Conservation (phyloP, 768 basidiomycete species). For the Saitozyma sp. region DNA sequence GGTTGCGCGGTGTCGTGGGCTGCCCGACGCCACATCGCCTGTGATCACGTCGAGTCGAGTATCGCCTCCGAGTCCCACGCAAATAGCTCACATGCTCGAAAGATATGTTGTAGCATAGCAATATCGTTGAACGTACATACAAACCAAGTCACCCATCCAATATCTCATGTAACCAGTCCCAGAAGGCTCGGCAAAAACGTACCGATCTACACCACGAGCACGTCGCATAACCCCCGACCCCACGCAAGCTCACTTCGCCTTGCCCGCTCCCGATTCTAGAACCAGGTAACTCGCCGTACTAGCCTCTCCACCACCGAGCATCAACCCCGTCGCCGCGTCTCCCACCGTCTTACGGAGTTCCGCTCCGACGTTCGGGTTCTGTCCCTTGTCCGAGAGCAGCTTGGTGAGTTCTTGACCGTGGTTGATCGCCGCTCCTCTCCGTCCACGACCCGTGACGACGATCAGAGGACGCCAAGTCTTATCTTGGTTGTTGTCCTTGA, state of each 20-base stretch:
- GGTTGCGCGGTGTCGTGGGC: too few relatives aligned
- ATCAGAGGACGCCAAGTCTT: conserved; percentile 58
- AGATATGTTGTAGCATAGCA: too few relatives aligned
- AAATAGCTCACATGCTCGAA: too few relatives aligned
- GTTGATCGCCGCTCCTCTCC: conserved; percentile 61
- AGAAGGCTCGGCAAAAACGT: too few relatives aligned
- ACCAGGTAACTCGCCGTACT: conserved; percentile 49
- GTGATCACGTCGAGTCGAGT: too few relatives aligned
- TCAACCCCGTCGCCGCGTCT: conserved; percentile 75
- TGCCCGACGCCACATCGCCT: too few relatives aligned
- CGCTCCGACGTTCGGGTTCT: conserved; percentile 55
- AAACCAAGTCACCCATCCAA: too few relatives aligned
- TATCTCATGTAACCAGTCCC: too few relatives aligned
- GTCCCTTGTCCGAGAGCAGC: conserved; percentile 62
- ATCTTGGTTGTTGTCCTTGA: neutral
- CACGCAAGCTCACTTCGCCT: conserved; percentile 3
- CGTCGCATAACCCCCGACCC: neutral
- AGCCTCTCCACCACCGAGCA: conserved; percentile 57
- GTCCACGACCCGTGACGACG: conserved; percentile 67
- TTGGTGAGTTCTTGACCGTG: conserved; percentile 66
- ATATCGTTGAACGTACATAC: too few relatives aligned
- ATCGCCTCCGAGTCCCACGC: too few relatives aligned
- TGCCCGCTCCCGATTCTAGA: conserved; percentile 45
- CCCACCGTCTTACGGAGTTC: conserved; percentile 82
- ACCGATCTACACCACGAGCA: too few relatives aligned